Base-by-base conservation (phyloP, 345 rosid species). In the rapeseed (Brassica napus) region DNA sequence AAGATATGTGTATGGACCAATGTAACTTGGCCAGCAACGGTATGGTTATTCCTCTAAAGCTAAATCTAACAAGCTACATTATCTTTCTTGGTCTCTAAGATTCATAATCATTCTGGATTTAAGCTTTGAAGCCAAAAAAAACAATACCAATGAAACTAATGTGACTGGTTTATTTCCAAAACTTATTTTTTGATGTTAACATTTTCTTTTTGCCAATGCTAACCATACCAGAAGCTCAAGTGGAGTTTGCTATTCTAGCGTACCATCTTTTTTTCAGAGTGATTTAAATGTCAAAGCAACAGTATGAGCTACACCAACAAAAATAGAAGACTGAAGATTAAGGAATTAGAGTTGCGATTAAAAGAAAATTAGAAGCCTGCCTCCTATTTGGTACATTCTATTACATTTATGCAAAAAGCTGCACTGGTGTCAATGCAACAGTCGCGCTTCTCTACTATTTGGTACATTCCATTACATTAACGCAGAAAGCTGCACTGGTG, bases 1-100 rank as follows among this genome's bases (percentile, higher is more conserved):
- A 91, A 55, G 98, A 94, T 72, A 92, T 94, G 98, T 94, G 99
- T 44, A 44, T 15, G 15, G 54, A 12, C 15, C 54, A 44, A 44
- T 44, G 15, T 44, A 44, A 44, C 14, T 12, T 15, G 54, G 15
- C 54, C 34, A 44, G 15, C 15, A 44, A 12, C 54, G 54, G 54
- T 44, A 44, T 11, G 15, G 21, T 18, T 18, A n/a, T 44, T 44
- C 54, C 14, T 42, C 54, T 35, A 35, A 35, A 35, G 9, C 42
- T 35, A 7, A 35, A 35, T 35, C 42, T 9, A 6, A 35, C 42
- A 42, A 42, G 49, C 15, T 44, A 5, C 5, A 44, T 44, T 44
- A 4, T 44, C 12, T 44, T 4, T 44, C n/a, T 44, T 44, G 15
- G 54, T 44, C 15, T 44, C 15, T 44, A 44, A 44, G n/a, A 44